These are phyloP conservation scores for Orbilia brochopaga DNA, from an alignment of 2,329 filamentous ascomycete genomes.

Conservation along the genomic window DNA sequence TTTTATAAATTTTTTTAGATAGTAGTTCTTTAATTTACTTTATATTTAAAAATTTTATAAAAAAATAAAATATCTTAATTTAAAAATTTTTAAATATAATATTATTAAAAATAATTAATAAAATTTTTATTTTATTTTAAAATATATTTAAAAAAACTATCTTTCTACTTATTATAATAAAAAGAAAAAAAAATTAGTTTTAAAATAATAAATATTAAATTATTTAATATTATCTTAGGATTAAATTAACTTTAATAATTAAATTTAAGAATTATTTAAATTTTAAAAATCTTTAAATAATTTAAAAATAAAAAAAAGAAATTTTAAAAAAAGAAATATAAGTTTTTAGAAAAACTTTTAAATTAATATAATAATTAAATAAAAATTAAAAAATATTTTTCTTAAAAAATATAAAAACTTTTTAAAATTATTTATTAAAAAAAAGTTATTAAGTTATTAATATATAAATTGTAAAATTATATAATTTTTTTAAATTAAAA, in stretches of 20 bases:
- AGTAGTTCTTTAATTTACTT: not conserved
- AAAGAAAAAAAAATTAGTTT: constrained; percentile 9
- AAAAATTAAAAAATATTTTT: constrained; percentile 4
- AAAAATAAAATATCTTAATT: constrained; percentile 1
- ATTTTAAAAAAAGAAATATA: not conserved
- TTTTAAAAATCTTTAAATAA: constrained; percentile 17
- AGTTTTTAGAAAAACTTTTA: not conserved
- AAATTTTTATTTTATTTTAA: constrained; percentile 7
- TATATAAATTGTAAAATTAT: constrained; percentile 13
- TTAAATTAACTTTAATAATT: constrained; percentile 2
- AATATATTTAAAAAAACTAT: constrained; percentile 6
- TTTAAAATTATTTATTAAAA: constrained; percentile 13
- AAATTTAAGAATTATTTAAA: constrained; percentile 7
- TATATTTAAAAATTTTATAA: constrained; percentile 13
- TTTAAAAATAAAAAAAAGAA: constrained; percentile 1
- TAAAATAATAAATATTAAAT: constrained; percentile 13
- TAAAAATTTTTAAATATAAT: constrained; percentile 6
- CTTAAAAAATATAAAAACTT: constrained; percentile 19
- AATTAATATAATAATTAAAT: constrained; percentile 16
- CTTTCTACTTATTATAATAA: constrained; percentile 3
- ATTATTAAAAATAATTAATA: constrained; percentile 11
- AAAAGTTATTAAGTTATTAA: constrained; percentile 15
- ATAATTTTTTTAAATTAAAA: constrained; percentile 9
- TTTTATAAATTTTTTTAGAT: not conserved
- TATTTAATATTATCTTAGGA: constrained; percentile 1